Evolutionary conservation across 1,284 basidiomycete species (phyloP).

Genomic region (Sutorius eximius): DNA sequence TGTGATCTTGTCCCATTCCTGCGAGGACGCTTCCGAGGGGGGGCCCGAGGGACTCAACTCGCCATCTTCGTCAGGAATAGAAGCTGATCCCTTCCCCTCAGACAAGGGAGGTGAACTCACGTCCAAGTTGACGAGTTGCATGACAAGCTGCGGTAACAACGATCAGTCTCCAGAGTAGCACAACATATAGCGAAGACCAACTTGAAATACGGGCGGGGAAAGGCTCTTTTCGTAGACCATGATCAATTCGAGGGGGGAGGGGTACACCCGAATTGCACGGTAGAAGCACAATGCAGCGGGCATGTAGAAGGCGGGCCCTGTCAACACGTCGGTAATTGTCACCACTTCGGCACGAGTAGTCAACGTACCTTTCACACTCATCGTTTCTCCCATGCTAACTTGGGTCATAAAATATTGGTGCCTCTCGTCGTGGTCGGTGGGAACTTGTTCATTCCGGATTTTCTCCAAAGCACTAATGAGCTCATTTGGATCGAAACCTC

Average conservation of each 20-base stretch:
- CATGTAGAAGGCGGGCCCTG: slow-evolving; percentile 77
- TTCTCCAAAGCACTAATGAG: slow-evolving; percentile 61
- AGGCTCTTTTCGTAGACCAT: slow-evolving; percentile 93
- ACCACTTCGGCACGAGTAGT: neutral
- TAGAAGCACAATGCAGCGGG: slow-evolving; percentile 90
- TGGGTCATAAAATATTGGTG: slow-evolving; percentile 92
- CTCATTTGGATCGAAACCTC: slow-evolving; percentile 48
- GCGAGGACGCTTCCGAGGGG: slow-evolving; percentile 79
- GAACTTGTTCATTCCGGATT: slow-evolving; percentile 65
- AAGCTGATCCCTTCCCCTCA: slow-evolving; percentile 33
- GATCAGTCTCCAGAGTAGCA: neutral
- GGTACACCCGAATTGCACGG: slow-evolving; percentile 92
- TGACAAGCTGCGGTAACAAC: slow-evolving; percentile 58
- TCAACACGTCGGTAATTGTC: slow-evolving; percentile 1
- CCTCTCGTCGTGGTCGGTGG: slow-evolving; percentile 68
- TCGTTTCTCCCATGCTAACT: slow-evolving; percentile 84
- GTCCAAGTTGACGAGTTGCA: slow-evolving; percentile 87
- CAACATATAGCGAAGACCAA: slow-evolving; percentile 31
- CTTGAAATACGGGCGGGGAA: slow-evolving; percentile 84
- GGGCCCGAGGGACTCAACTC: slow-evolving; percentile 65
- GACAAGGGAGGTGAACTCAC: slow-evolving; percentile 68
- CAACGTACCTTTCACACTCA: slow-evolving; percentile 71
- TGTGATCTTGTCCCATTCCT: slow-evolving; percentile 83
- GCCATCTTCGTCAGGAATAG: slow-evolving; percentile 42
- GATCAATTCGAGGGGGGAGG: slow-evolving; percentile 88